Base-by-base conservation (phyloP, 2,329 filamentous ascomycete genomes). In the Cadophora sp. region DNA sequence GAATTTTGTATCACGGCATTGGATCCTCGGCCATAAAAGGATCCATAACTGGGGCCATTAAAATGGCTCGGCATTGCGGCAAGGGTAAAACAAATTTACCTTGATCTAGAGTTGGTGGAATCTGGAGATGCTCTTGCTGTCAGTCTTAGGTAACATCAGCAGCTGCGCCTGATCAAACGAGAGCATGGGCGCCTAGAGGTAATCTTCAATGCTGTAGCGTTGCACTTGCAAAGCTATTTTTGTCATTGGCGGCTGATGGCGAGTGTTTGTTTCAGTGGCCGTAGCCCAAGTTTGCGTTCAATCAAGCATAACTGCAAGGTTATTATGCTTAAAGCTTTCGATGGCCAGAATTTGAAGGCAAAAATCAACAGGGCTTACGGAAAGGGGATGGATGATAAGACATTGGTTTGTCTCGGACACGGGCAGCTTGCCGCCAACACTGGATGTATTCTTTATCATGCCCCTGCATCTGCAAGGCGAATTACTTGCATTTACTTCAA, bases 141-240 rank as follows among this genome's bases (percentile, higher is more conserved):
- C 33, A 33, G 27, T 20, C 8, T 41, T 6, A 5, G 16, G 13
- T 2, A 6, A 58, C 11, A 7, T 24, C n/a, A 24, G 55, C 20
- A 41, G 36, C 36, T 58, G 36, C 20, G 20, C 55, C 36, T 58
- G 55, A 43, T 41, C 36, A 41, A 36, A 43, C n/a, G 20, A 58
- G 53, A n/a, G n/a, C 14, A 16, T 56, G 33, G 24, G 55, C 55
- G 53, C 18, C n/a, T n/a, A n/a, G n/a, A n/a, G n/a, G n/a, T 58
- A 58, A 27, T 16, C 6, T 20, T 18, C 36, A 43, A 24, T 58
- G 20, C 36, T 22, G 36, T 41, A 58, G 50, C 14, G 22, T 51
- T 14, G 22, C 48, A 51, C 27, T 51, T 11, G 48, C 50, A 53
- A 51, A 20, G 30, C 51, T 56, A 39, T 56, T 14, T 36, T 39